phyloP scores from a whole-genome alignment of 495 filamentous ascomycete species.

The Xylaria bambusicola region DNA sequence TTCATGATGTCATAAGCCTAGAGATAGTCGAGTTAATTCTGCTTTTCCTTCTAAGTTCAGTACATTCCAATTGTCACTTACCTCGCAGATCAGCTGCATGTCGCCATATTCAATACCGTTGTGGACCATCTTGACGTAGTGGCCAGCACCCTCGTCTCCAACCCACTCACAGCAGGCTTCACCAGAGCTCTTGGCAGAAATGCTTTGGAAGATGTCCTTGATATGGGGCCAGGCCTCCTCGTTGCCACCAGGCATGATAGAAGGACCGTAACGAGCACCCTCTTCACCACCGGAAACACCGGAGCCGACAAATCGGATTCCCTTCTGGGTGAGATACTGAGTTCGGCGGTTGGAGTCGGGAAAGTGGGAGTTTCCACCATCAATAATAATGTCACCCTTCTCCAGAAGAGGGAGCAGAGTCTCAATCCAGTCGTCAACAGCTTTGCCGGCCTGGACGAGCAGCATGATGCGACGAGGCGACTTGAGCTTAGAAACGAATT shows the following conservation, averaged over 20 bases:
- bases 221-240: constrained; percentile 97
- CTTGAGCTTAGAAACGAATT: constrained; percentile 95
- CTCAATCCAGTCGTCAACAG: constrained; percentile 98
- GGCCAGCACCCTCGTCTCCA: constrained; percentile 96
- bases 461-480: constrained; percentile 94
- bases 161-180: constrained; percentile 99
- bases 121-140: constrained; percentile 99
- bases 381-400: constrained; percentile 96
- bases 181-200: constrained; percentile 92
- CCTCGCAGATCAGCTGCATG: constrained; percentile 99
- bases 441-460: constrained; percentile 95
- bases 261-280: constrained; percentile 95
- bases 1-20: constrained; percentile 99
- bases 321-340: constrained; percentile 79
- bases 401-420: constrained; percentile 86
- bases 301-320: constrained; percentile 92
- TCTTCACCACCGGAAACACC: constrained; percentile 99
- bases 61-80: constrained; percentile 40
- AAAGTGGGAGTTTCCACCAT: constrained; percentile 99
- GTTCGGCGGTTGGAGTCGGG: constrained; percentile 97
- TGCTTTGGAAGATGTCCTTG: constrained; percentile 98
- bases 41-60: constrained; percentile 2
- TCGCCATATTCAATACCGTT: constrained; percentile 99
- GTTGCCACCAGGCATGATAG: constrained; percentile 97
- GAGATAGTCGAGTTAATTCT: constrained; percentile 19